These are phyloP conservation scores for Podila epicladia DNA, from an alignment of 192 early-diverging fungal genomes.

Conservation along the genomic window DNA sequence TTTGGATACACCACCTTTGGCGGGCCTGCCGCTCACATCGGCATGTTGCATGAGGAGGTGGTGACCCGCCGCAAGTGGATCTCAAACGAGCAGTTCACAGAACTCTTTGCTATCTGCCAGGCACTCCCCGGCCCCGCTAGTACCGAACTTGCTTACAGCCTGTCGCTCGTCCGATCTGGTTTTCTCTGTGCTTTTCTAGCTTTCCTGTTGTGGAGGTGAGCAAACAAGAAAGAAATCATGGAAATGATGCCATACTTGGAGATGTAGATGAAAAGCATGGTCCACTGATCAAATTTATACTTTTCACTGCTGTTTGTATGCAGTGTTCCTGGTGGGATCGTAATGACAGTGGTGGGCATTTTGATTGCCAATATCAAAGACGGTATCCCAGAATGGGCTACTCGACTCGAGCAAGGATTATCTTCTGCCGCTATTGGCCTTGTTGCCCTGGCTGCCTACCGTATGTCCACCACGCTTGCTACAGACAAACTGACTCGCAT, in stretches of 20 bases:
- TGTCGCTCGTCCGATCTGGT: conserved; percentile 60
- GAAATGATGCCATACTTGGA: too few species aligned
- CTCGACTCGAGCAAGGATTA: conserved; percentile 62
- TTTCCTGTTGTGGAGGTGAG: conserved; percentile 67
- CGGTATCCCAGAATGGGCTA: conserved; percentile 57
- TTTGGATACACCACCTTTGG: conserved; percentile 68
- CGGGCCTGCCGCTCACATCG: conserved; percentile 70
- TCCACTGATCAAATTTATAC: neutral
- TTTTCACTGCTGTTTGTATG: neutral
- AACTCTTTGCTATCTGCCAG: conserved; percentile 72
- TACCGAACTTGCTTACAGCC: conserved; percentile 63
- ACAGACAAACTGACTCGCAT: conserved; percentile 47
- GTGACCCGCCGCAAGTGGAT: conserved; percentile 65
- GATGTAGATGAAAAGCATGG: too few species aligned
- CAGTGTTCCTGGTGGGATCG: conserved; percentile 63
- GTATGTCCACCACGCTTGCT: conserved; percentile 50
- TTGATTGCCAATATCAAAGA: conserved; percentile 52
- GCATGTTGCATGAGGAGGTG: conserved; percentile 64
- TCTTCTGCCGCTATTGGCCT: conserved; percentile 67
- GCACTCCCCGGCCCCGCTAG: conserved; percentile 69
- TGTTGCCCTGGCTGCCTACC: conserved; percentile 65
- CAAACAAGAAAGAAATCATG: too few species aligned
- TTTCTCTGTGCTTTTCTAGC: conserved; percentile 55
- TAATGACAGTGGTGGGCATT: conserved; percentile 63
- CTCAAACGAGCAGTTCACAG: conserved; percentile 63